phyloP scores from a whole-genome alignment of 352 stramenopile genomes.

The Phytophthora hibernalis region DNA sequence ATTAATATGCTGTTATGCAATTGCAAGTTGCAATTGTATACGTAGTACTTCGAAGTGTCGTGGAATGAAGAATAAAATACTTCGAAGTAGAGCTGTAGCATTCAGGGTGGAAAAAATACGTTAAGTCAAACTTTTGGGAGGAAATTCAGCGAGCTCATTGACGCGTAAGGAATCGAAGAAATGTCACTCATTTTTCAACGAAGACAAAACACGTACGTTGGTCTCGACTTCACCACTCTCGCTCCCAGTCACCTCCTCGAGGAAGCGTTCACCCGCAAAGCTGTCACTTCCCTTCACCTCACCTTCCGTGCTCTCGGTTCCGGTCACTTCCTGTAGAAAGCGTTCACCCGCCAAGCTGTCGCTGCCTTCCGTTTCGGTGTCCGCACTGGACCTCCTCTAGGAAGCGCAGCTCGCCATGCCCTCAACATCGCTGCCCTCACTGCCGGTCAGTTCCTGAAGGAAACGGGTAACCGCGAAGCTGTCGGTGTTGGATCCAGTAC shows the following conservation, averaged over 20 bases:
- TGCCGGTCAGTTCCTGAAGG: background rate
- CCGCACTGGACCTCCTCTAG: background rate
- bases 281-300: background rate
- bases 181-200: too few species aligned
- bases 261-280: background rate
- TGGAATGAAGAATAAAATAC: too few species aligned
- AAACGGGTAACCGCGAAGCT: background rate
- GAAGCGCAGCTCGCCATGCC: background rate
- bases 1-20: too few species aligned
- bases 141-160: too few species aligned
- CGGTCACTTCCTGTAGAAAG: background rate
- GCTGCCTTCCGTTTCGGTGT: background rate
- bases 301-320: background rate
- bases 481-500: background rate
- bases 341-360: background rate
- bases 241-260: background rate
- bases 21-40: too few species aligned
- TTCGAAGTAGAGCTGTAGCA: too few species aligned
- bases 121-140: too few species aligned
- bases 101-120: too few species aligned
- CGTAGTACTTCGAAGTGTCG: too few species aligned
- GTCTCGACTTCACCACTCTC: background rate
- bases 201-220: background rate
- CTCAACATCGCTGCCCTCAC: background rate
- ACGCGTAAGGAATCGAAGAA: too few species aligned